phyloP scores from a whole-genome alignment of 805 yeast species.

The Metschnikowia cubensis region DNA sequence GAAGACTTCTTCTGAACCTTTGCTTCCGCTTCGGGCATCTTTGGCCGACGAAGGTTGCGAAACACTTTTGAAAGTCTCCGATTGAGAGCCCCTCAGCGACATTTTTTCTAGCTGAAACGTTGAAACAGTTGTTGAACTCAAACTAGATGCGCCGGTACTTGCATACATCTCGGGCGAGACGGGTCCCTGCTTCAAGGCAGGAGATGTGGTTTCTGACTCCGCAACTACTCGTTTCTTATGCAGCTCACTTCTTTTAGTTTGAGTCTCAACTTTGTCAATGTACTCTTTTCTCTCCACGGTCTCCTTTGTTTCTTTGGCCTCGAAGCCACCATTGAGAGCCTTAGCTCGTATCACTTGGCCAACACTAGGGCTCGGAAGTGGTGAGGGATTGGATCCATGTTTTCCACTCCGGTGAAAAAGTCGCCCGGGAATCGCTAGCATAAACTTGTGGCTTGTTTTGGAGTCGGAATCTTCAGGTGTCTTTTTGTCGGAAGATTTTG shows the following conservation, averaged over 20 bases:
- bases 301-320: neutral
- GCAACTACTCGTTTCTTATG: neutral
- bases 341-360: neutral
- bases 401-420: constrained; percentile 13
- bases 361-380: neutral
- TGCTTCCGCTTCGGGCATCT: constrained; percentile 2
- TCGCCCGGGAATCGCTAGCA: constrained; percentile 15
- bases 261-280: neutral
- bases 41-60: constrained; percentile 4
- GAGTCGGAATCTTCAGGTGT: neutral
- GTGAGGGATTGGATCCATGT: neutral
- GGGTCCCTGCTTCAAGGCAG: neutral
- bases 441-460: constrained; percentile 6
- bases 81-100: neutral
- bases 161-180: neutral
- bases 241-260: neutral
- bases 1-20: neutral
- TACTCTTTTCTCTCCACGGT: neutral
- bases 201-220: neutral
- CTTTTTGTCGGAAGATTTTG: neutral
- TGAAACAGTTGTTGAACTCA: neutral
- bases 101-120: neutral
- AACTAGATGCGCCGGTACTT: neutral
- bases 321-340: neutral
- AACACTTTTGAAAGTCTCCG: neutral